A percentile compares a stretch with the other conserved stretches of the same genome.
Evolutionary conservation across 1,284 basidiomycete species (phyloP).

Genomic region (Leccinum solheimii): DNA sequence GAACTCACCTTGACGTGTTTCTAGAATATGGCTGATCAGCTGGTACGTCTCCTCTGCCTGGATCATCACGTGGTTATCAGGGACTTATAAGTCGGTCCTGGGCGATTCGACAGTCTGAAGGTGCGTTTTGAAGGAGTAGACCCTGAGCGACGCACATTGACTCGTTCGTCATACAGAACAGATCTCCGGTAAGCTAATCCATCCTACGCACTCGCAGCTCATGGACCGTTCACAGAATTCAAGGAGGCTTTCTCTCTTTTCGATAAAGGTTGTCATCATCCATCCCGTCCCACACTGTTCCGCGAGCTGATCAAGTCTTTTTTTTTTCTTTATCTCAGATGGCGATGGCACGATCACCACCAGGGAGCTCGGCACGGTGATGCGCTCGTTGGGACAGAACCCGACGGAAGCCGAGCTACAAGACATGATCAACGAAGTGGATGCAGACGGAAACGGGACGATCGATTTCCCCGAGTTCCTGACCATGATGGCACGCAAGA

Average conservation of each 20-base stretch:
- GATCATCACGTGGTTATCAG: conserved; percentile 12
- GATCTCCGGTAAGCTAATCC: conserved; percentile 58
- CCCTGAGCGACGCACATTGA: not conserved
- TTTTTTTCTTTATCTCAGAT: conserved; percentile 50
- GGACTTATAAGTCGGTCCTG: conserved; percentile 14
- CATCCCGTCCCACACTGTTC: conserved; percentile 10
- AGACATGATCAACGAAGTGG: conserved; percentile 97
- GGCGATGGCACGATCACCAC: conserved; percentile 97
- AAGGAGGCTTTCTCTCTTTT: conserved; percentile 95
- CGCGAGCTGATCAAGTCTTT: conserved; percentile 24
- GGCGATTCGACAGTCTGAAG: conserved; percentile 55
- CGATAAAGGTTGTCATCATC: conserved; percentile 72
- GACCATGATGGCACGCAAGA: conserved; percentile 96
- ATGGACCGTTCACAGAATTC: conserved; percentile 52
- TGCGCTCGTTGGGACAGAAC: conserved; percentile 96
- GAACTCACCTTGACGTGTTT: conserved; percentile 9
- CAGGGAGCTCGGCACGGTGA: conserved; percentile 94
- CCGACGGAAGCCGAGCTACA: conserved; percentile 94
- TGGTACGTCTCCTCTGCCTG: conserved; percentile 47
- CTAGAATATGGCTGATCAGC: conserved; percentile 63
- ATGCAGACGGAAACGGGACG: conserved; percentile 78
- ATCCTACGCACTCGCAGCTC: conserved; percentile 9
- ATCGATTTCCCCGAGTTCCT: conserved; percentile 97
- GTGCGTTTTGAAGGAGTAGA: conserved; percentile 39
- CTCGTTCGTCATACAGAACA: conserved; percentile 45